Conservation (phyloP, 192 early-diverging fungal genomes). For the Physocladia obscura region DNA sequence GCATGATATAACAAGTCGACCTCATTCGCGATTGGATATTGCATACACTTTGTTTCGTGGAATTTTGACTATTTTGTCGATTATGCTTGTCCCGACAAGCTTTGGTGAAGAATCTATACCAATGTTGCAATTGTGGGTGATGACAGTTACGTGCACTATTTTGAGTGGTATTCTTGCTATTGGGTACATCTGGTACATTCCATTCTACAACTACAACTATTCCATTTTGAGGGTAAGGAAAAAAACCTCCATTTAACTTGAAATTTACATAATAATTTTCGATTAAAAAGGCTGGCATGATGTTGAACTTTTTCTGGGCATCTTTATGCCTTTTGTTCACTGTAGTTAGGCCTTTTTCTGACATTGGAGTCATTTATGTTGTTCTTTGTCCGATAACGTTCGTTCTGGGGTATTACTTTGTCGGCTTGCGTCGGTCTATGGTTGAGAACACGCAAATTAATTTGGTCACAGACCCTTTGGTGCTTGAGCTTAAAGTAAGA, state of each 20-base stretch:
- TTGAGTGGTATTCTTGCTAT: slow-evolving; percentile 11
- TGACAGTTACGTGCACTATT: slow-evolving; percentile 17
- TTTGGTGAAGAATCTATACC: neutral
- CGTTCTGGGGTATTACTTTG: slow-evolving; percentile 26
- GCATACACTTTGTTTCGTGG: slow-evolving; percentile 39
- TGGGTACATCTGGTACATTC: slow-evolving; percentile 41
- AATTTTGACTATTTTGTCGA: slow-evolving; percentile 33
- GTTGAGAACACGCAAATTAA: slow-evolving; percentile 24
- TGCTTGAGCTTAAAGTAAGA: slow-evolving; percentile 41
- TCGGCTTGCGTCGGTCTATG: slow-evolving; percentile 16
- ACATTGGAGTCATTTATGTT: slow-evolving; percentile 47
- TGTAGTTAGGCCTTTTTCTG: slow-evolving; percentile 35
- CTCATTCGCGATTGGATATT: slow-evolving; percentile 42
- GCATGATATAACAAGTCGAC: slow-evolving; percentile 32
- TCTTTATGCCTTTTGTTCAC: slow-evolving; percentile 40
- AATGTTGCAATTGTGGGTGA: neutral
- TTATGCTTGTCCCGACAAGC: slow-evolving; percentile 8
- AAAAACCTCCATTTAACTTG: neutral
- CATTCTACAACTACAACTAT: slow-evolving; percentile 44
- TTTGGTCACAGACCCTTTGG: slow-evolving; percentile 21
- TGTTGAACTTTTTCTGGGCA: slow-evolving; percentile 44
- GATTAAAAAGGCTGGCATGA: slow-evolving; percentile 28
- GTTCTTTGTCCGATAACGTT: slow-evolving; percentile 27
- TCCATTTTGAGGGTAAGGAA: slow-evolving; percentile 27
- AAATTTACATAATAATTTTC: neutral